A percentile compares a stretch with the other conserved stretches of the same genome.
phyloP scores from a whole-genome alignment of 305 asterid genomes.

The Coffea humblotiana region DNA sequence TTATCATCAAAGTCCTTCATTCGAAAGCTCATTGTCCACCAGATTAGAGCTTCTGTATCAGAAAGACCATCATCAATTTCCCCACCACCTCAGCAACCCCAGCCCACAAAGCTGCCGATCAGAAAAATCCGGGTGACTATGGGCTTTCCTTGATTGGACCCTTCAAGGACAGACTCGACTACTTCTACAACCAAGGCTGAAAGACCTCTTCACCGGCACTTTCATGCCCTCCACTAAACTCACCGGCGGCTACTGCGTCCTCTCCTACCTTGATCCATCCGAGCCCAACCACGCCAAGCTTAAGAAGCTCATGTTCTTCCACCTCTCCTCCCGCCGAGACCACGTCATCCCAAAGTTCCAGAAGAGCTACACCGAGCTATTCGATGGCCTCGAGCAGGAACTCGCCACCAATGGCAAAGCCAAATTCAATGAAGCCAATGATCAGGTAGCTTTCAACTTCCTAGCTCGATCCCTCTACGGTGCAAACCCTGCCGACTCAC shows the following conservation, averaged over 20 bases:
- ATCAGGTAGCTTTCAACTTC: conserved; percentile 71
- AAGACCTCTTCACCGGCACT: conserved; percentile 75
- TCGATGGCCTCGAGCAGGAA: conserved; percentile 50
- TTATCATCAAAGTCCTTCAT: conserved; percentile 8
- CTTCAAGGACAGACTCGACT: conserved; percentile 69
- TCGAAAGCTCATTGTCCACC: conserved; percentile 5
- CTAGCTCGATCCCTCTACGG: conserved; percentile 54
- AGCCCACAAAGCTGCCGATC: conserved; percentile 38
- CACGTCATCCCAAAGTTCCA: conserved; percentile 63
- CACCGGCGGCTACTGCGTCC: conserved; percentile 72
- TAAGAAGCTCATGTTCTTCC: conserved; percentile 59
- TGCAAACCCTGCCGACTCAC: conserved; percentile 47
- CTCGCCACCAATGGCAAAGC: conserved; percentile 54
- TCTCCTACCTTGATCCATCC: conserved; percentile 77
- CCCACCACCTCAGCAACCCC: conserved; percentile 12
- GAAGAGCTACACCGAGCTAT: conserved; percentile 40
- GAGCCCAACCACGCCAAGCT: conserved; percentile 72
- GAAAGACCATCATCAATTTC: conserved; percentile 25
- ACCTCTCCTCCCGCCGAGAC: conserved; percentile 58
- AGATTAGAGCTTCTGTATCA: conserved; percentile 38
- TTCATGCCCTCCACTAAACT: conserved; percentile 73
- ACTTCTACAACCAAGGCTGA: conserved; percentile 81
- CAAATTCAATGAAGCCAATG: conserved; percentile 47
- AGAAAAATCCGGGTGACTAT: conserved; percentile 63
- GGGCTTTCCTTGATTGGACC: conserved; percentile 72